Conservation (phyloP, 768 basidiomycete species). For the Obba rivulosa region DNA sequence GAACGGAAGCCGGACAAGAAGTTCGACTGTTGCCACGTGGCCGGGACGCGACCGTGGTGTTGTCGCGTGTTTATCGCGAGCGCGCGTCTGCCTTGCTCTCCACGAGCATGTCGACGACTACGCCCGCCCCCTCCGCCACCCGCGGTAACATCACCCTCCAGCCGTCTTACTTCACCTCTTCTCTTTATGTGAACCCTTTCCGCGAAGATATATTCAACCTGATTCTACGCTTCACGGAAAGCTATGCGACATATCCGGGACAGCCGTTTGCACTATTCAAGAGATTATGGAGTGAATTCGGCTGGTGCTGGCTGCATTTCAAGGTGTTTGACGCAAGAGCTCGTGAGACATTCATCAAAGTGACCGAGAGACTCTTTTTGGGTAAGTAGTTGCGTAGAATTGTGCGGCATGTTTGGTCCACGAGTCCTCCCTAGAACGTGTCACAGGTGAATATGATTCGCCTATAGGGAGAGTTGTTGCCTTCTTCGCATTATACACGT, state of each 20-base stretch:
- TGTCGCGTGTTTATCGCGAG: conserved; percentile 11
- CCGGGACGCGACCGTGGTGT: conserved; percentile 19
- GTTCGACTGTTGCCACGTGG: conserved; percentile 2
- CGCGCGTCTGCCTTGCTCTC: neutral
- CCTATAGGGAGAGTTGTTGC: conserved; percentile 55
- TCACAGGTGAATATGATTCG: conserved; percentile 37
- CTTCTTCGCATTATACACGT: conserved; percentile 66
- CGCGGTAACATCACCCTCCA: conserved; percentile 65
- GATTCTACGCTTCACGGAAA: conserved; percentile 45
- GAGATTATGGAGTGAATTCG: conserved; percentile 54
- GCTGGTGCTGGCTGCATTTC: conserved; percentile 77
- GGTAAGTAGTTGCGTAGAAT: conserved; percentile 37
- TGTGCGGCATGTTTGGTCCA: neutral
- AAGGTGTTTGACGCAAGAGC: conserved; percentile 64
- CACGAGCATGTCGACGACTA: conserved; percentile 30
- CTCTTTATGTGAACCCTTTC: conserved; percentile 59
- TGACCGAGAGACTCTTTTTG: conserved; percentile 57
- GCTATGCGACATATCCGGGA: conserved; percentile 30
- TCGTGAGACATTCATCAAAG: conserved; percentile 56
- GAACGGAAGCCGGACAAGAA: conserved; percentile 1
- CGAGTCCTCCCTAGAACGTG: conserved; percentile 40
- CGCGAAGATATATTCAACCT: conserved; percentile 60
- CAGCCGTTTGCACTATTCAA: conserved; percentile 71
- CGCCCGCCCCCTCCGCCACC: conserved; percentile 49
- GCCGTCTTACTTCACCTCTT: conserved; percentile 75